A percentile compares a stretch with the other conserved stretches of the same genome.
phyloP scores from a whole-genome alignment of 257 asterid genomes.

The Przewalskia tangutica region DNA sequence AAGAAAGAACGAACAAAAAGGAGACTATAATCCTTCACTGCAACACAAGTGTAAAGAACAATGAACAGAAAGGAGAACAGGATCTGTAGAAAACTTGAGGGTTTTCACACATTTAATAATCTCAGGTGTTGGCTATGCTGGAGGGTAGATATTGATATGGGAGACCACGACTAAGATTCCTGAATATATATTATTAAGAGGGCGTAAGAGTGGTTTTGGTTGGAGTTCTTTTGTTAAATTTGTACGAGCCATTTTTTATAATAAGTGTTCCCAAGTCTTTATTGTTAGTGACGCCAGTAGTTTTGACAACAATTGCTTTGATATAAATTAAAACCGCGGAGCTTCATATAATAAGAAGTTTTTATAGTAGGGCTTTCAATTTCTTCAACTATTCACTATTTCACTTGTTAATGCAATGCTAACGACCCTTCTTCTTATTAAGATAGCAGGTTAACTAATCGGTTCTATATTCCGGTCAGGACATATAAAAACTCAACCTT shows the following conservation, averaged over 20 bases:
- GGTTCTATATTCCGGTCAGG: no score
- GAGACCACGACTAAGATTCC: background rate
- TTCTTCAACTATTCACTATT: no score
- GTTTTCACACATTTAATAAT: background rate
- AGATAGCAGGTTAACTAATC: no score
- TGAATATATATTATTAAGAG: background rate
- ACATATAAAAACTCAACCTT: no score
- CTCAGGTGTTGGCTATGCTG: background rate
- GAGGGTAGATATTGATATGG: background rate
- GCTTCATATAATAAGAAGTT: no score
- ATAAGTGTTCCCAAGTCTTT: background rate
- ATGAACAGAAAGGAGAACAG: background rate
- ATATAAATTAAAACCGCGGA: background rate
- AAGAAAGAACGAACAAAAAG: background rate
- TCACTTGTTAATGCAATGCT: no score
- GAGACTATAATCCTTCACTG: background rate
- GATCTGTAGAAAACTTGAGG: background rate
- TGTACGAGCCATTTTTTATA: background rate
- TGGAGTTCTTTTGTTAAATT: background rate
- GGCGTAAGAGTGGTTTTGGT: background rate
- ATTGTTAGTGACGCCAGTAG: background rate
- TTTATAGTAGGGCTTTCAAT: no score
- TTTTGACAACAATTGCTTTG: background rate
- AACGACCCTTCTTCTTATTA: no score
- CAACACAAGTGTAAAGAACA: background rate